phyloP scores from a whole-genome alignment of 192 early-diverging fungal genomes.

The Funneliformis geosporum region DNA sequence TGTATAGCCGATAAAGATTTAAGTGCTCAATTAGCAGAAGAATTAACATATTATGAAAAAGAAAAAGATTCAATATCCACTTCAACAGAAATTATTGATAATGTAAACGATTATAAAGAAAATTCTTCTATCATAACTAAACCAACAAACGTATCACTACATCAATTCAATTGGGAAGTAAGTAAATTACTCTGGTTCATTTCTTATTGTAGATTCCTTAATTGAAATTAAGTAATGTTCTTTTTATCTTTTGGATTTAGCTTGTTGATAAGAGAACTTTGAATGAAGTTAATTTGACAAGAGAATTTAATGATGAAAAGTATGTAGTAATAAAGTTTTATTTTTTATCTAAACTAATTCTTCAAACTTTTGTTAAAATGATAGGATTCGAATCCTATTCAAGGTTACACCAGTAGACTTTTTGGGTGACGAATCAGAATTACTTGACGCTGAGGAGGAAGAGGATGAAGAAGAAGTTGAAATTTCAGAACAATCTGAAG shows the following conservation, averaged over 20 bases:
- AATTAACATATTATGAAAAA: not conserved
- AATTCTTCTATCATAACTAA: not conserved
- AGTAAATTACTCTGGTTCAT: not conserved
- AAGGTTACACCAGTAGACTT: not conserved
- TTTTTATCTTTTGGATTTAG: not conserved
- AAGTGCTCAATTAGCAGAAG: not conserved
- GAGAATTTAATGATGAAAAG: not conserved
- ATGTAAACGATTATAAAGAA: not conserved
- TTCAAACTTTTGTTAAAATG: not conserved
- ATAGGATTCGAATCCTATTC: not conserved
- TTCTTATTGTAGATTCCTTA: no score
- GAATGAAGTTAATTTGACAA: not conserved
- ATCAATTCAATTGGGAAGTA: not conserved
- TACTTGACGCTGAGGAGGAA: not conserved
- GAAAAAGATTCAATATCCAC: not conserved
- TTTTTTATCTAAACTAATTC: not conserved
- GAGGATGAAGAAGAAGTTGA: no score
- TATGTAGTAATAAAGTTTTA: no score
- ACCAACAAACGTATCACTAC: not conserved
- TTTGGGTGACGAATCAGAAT: not conserved
- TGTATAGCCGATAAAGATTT: not conserved
- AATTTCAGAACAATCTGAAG: no score
- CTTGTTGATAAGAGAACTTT: not conserved
- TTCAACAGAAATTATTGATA: not conserved
- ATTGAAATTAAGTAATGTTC: not conserved